phyloP scores from a whole-genome alignment of 2,329 filamentous ascomycete genomes.

The Byssochlamys sp. region DNA sequence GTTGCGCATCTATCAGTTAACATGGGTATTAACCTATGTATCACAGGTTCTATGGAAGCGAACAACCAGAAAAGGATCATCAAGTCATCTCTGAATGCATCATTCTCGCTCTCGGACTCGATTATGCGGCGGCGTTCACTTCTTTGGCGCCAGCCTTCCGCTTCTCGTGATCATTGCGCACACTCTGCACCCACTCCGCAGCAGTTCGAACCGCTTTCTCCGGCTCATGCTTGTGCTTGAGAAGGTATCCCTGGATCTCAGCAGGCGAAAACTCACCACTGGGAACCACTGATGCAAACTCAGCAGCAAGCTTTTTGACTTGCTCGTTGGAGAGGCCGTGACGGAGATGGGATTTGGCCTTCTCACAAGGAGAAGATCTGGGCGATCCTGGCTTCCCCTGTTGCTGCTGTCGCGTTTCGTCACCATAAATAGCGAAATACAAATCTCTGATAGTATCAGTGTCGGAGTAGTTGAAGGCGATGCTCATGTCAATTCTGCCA shows the following conservation, averaged over 20 bases:
- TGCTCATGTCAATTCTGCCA: conserved; percentile 56
- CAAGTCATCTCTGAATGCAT: background rate
- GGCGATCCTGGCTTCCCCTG: background rate
- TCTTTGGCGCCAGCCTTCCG: background rate
- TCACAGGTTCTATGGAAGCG: too few relatives aligned
- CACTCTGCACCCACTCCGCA: conserved; percentile 19
- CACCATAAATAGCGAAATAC: conserved; percentile 29
- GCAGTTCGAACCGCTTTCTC: conserved; percentile 22
- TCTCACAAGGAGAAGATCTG: background rate
- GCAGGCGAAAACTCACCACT: conserved; percentile 28
- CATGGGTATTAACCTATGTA: background rate
- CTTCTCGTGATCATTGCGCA: conserved; percentile 17
- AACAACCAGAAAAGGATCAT: background rate
- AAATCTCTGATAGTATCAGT: conserved; percentile 28
- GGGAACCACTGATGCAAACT: conserved; percentile 26
- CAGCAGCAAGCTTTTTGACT: conserved; percentile 15
- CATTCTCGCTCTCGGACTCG: background rate
- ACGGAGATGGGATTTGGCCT: background rate
- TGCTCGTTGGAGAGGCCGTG: conserved; percentile 9
- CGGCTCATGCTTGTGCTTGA: conserved; percentile 26
- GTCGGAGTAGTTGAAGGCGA: conserved; percentile 44
- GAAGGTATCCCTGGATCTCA: conserved; percentile 33
- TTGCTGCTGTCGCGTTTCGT: conserved; percentile 19
- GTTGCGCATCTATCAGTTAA: background rate
- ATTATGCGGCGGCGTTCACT: too few relatives aligned